These are phyloP conservation scores for Skeletonema menzelii DNA, from an alignment of 108 stramenopile species.

Conservation along the genomic window DNA sequence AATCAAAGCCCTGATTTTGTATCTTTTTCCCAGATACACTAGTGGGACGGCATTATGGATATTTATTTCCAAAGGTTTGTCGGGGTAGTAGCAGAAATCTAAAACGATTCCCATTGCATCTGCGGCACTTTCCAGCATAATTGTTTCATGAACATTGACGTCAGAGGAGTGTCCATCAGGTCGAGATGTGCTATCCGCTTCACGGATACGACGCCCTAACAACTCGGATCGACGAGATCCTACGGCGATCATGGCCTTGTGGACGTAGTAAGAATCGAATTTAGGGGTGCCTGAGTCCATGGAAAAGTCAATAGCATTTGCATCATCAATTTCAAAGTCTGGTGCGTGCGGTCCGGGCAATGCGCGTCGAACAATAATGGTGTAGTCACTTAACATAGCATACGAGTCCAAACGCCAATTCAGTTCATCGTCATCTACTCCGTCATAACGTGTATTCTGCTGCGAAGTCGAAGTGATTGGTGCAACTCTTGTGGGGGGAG, in stretches of 20 bases:
- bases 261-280: constrained; percentile 39
- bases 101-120: constrained; percentile 33
- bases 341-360: constrained; percentile 36
- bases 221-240: constrained; percentile 37
- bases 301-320: constrained; percentile 25
- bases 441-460: constrained; percentile 28
- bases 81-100: constrained; percentile 45
- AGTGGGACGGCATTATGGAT: constrained; percentile 45
- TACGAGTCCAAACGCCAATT: constrained; percentile 51
- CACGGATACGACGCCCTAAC: constrained; percentile 42
- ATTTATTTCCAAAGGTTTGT: constrained; percentile 27
- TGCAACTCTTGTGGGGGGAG: neutral
- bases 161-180: constrained; percentile 36
- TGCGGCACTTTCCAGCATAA: constrained; percentile 42
- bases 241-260: constrained; percentile 50
- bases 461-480: constrained; percentile 5
- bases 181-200: constrained; percentile 24
- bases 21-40: constrained; percentile 39
- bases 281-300: constrained; percentile 18
- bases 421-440: constrained; percentile 43
- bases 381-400: constrained; percentile 37
- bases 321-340: constrained; percentile 33
- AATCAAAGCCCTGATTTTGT: constrained; percentile 39
- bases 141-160: constrained; percentile 37
- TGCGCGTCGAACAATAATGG: constrained; percentile 43